Conservation (phyloP, 768 basidiomycete species). For the Rhizopogon roseolus region DNA sequence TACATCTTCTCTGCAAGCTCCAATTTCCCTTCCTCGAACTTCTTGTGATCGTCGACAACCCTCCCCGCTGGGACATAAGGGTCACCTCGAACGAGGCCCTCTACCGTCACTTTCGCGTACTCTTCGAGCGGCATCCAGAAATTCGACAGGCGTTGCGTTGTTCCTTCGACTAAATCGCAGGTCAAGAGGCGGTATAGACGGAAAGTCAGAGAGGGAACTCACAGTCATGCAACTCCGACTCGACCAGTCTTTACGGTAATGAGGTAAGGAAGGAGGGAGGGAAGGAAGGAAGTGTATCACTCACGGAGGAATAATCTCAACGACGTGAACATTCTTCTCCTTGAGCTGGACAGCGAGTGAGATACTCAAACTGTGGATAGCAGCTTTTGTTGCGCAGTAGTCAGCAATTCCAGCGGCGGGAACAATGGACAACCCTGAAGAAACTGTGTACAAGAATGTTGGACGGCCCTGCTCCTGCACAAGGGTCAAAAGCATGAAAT, state of each 20-base stretch:
- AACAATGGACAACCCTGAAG: constrained; percentile 46
- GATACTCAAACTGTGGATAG: constrained; percentile 46
- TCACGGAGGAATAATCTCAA: constrained; percentile 58
- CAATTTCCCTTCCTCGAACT: constrained; percentile 25
- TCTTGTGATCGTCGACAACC: constrained; percentile 10
- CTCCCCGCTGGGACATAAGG: constrained; percentile 22
- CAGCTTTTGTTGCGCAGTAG: constrained; percentile 57
- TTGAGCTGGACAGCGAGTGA: constrained; percentile 44
- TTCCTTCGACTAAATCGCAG: constrained; percentile 51
- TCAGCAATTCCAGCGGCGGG: constrained; percentile 39
- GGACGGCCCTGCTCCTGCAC: constrained; percentile 36
- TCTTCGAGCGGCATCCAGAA: constrained; percentile 53
- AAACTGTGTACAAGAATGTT: constrained; percentile 45
- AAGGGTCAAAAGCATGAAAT: not conserved
- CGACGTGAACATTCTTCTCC: constrained; percentile 46
- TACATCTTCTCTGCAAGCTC: constrained; percentile 8
- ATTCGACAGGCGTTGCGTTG: constrained; percentile 40
- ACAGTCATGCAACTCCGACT: constrained; percentile 62
- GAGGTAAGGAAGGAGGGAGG: not conserved
- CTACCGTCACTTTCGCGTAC: constrained; percentile 36
- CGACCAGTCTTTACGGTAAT: constrained; percentile 39
- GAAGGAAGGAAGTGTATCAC: constrained; percentile 14
- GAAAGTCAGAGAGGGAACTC: constrained; percentile 9
- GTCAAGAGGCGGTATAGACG: constrained; percentile 31
- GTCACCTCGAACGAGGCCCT: constrained; percentile 33